Conservation (phyloP, 257 asterid species). For the Solanum sitiens region DNA sequence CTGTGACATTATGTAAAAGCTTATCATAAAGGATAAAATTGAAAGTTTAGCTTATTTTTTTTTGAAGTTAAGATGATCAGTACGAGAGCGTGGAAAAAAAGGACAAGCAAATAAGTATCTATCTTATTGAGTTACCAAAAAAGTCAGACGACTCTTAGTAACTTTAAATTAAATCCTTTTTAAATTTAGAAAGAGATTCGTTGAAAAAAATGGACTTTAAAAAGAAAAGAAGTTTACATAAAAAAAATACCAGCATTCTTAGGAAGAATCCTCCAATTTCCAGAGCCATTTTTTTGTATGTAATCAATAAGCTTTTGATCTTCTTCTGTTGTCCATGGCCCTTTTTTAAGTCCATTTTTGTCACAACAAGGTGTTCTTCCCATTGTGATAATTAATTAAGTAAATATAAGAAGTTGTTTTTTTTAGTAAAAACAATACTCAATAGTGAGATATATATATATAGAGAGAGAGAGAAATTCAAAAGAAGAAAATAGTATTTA, state of each 20-base stretch:
- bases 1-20: rapidly evolving
- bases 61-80: background rate
- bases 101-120: background rate
- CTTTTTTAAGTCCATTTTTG: slow-evolving; percentile 64
- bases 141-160: background rate
- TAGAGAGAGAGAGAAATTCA: background rate
- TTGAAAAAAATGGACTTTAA: too few relatives aligned
- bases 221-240: background rate
- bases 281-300: slow-evolving; percentile 51
- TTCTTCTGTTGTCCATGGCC: slow-evolving; percentile 86
- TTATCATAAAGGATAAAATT: too few relatives aligned
- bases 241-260: slow-evolving; percentile 52
- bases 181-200: background rate
- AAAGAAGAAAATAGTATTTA: background rate
- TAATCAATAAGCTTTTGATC: slow-evolving; percentile 63
- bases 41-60: too few relatives aligned
- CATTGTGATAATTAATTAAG: slow-evolving; percentile 17
- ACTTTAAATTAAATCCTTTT: background rate
- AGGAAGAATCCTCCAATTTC: slow-evolving; percentile 80
- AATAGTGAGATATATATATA: background rate
- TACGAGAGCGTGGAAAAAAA: background rate
- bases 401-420: background rate
- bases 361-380: slow-evolving; percentile 82
- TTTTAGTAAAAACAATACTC: background rate
- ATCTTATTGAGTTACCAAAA: background rate